Percentiles rank a stretch among this genome's conserved stretches.
These are phyloP conservation scores for Meredithiella fracta DNA, from an alignment of 2,329 filamentous ascomycete species.

Conservation along the genomic window DNA sequence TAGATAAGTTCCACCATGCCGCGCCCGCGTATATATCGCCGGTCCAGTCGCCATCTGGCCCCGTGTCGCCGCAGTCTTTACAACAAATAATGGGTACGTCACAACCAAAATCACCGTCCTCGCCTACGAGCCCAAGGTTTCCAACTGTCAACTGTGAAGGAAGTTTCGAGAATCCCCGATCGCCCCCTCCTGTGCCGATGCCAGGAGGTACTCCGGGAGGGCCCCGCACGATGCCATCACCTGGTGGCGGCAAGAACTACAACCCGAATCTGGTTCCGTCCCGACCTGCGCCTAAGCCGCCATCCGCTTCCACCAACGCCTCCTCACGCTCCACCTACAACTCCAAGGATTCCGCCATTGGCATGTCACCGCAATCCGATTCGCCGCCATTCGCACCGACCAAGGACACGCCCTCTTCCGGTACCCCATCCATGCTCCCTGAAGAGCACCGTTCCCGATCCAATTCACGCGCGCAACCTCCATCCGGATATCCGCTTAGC, in stretches of 20 bases:
- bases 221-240: slow-evolving; percentile 21
- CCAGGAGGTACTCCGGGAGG: slow-evolving; percentile 21
- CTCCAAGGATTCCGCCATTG: slow-evolving; percentile 47
- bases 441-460: slow-evolving; percentile 54
- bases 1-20: slow-evolving; percentile 92
- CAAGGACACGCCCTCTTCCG: slow-evolving; percentile 31
- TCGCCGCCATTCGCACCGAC: slow-evolving; percentile 34
- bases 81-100: slow-evolving; percentile 40
- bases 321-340: slow-evolving; percentile 32
- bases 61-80: slow-evolving; percentile 36
- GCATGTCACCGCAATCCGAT: slow-evolving; percentile 41
- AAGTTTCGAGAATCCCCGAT: slow-evolving; percentile 93
- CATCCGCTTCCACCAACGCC: slow-evolving; percentile 39
- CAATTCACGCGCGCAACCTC: slow-evolving; percentile 42
- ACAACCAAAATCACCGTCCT: slow-evolving; percentile 22
- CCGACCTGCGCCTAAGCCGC: slow-evolving; percentile 77
- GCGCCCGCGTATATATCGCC: slow-evolving; percentile 36
- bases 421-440: slow-evolving; percentile 35
- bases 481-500: slow-evolving; percentile 29
- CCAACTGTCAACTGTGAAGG: slow-evolving; percentile 70
- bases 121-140: slow-evolving; percentile 71
- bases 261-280: slow-evolving; percentile 49
- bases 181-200: slow-evolving; percentile 69
- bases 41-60: slow-evolving; percentile 21
- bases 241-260: slow-evolving; percentile 29